These are phyloP conservation scores for Penicillium fuscoglaucum DNA, from an alignment of 2,329 filamentous ascomycete genomes.

Conservation along the genomic window DNA sequence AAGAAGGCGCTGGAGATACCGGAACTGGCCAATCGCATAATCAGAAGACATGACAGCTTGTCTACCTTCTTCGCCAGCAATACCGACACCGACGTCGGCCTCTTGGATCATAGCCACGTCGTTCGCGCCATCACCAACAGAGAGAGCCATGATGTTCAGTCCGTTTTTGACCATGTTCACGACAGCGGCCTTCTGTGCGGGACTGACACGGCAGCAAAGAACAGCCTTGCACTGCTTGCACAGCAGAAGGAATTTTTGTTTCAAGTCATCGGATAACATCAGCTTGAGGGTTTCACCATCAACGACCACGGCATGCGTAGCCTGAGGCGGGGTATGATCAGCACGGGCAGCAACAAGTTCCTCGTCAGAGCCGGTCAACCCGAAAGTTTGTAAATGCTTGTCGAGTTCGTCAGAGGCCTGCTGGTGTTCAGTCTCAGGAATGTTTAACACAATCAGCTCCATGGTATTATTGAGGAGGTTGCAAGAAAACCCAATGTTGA, in stretches of 20 bases:
- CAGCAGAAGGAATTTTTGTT: slow-evolving; percentile 88
- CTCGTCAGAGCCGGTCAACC: slow-evolving; percentile 78
- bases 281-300: slow-evolving; percentile 92
- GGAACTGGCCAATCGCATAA: slow-evolving; percentile 92
- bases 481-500: slow-evolving; percentile 99
- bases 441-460: slow-evolving; percentile 89
- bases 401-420: slow-evolving; percentile 71
- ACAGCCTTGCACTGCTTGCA: slow-evolving; percentile 98
- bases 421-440: slow-evolving; percentile 70
- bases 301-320: slow-evolving; percentile 90
- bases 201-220: slow-evolving; percentile 94
- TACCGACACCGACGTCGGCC: slow-evolving; percentile 93
- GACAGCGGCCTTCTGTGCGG: slow-evolving; percentile 95
- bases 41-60: slow-evolving; percentile 96
- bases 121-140: slow-evolving; percentile 90
- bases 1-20: slow-evolving; percentile 79
- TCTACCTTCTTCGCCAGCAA: slow-evolving; percentile 87
- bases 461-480: slow-evolving; percentile 97
- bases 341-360: slow-evolving; percentile 77
- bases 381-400: slow-evolving; percentile 69
- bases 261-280: slow-evolving; percentile 76
- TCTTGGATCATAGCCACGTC: slow-evolving; percentile 98
- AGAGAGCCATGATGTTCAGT: slow-evolving; percentile 92
- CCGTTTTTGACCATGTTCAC: slow-evolving; percentile 94
- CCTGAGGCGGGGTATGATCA: slow-evolving; percentile 80